phyloP scores from a whole-genome alignment of 139 green algal species.

The Chlorella sp. region DNA sequence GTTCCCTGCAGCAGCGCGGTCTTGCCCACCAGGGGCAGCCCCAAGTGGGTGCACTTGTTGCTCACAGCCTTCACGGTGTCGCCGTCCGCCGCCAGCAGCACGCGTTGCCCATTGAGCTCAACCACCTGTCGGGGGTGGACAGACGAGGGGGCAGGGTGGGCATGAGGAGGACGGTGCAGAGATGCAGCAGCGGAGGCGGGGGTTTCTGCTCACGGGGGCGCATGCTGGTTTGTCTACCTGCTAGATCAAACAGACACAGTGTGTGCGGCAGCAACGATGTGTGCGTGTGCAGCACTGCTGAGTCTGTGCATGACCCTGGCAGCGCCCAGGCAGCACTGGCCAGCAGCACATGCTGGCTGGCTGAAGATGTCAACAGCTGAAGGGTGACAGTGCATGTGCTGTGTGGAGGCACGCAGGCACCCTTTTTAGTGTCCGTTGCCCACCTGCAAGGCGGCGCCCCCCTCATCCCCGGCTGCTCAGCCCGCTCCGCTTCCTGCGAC shows the following conservation, averaged over 20 bases:
- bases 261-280: no score
- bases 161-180: background rate
- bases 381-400: background rate
- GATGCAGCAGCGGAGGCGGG: no score
- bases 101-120: conserved; percentile 15
- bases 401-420: background rate
- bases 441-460: no score
- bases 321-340: no score
- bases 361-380: no score
- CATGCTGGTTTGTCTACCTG: no score
- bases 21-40: conserved; percentile 79
- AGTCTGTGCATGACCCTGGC: no score
- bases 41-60: conserved; percentile 85
- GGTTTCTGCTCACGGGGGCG: no score
- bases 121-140: background rate
- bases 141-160: no score
- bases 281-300: no score
- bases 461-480: background rate
- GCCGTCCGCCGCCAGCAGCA: conserved; percentile 60
- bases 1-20: conserved; percentile 49
- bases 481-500: background rate
- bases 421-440: background rate
- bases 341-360: no score
- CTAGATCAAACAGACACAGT: no score
- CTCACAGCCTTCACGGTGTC: conserved; percentile 69